These are phyloP conservation scores for Neckera pumila DNA, from an alignment of 225 moss, liverwort and hornwort species.

Conservation along the genomic window DNA sequence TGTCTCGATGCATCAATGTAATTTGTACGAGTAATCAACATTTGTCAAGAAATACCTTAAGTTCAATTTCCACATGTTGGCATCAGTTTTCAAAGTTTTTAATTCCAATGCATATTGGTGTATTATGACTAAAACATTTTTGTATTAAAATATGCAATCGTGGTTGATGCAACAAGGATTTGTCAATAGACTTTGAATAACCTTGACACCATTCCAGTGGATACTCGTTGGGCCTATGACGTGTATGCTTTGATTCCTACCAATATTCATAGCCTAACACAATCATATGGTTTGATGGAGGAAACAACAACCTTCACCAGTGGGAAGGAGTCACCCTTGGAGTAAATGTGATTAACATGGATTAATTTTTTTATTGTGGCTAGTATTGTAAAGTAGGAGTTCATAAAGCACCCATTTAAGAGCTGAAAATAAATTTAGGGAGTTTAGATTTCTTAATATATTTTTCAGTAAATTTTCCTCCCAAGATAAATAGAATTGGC, in stretches of 20 bases:
- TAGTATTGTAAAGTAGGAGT: not conserved
- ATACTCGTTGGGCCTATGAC: not conserved
- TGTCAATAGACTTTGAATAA: not conserved
- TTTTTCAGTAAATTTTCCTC: not conserved
- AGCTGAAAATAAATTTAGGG: not conserved
- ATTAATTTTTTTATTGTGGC: not conserved
- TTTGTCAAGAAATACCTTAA: not conserved
- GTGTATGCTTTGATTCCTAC: accelerated
- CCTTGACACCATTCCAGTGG: no score
- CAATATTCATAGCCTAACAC: accelerated
- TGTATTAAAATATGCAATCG: accelerated
- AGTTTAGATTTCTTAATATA: not conserved
- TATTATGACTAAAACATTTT: not conserved
- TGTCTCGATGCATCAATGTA: accelerated
- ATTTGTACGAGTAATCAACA: accelerated
- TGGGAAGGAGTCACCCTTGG: accelerated
- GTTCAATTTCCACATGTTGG: accelerated
- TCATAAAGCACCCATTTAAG: not conserved
- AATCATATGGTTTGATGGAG: not conserved
- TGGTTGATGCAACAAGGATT: not conserved
- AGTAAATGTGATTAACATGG: accelerated
- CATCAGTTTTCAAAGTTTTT: not conserved
- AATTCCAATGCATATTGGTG: accelerated
- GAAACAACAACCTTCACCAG: not conserved
- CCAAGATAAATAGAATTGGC: no score